Percentiles rank a stretch among this genome's conserved stretches.
phyloP scores from a whole-genome alignment of 2,329 filamentous ascomycete genomes.

The Colletotrichum siamense region DNA sequence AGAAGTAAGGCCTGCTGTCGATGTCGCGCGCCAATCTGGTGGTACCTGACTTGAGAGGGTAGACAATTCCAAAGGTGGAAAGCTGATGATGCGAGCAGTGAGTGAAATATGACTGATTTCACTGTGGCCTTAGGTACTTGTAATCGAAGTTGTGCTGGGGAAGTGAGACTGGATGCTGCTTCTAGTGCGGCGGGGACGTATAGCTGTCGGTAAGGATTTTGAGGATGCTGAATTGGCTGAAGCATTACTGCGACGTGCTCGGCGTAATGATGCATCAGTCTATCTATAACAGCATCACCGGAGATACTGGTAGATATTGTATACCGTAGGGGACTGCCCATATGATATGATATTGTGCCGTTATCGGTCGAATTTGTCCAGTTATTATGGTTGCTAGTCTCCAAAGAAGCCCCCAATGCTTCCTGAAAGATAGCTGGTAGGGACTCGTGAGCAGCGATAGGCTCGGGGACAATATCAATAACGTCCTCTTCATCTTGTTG shows the following conservation, averaged over 20 bases:
- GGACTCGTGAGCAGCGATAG: fast-evolving
- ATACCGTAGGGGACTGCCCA: not conserved
- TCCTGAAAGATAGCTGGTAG: not conserved
- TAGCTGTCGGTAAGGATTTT: not conserved
- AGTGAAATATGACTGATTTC: not conserved
- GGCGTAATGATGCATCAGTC: not conserved
- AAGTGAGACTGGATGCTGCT: not conserved
- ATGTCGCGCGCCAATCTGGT: not conserved
- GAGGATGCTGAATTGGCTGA: not conserved
- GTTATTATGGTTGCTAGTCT: not conserved
- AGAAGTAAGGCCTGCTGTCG: not conserved
- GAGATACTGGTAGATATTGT: not conserved
- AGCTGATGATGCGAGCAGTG: not conserved
- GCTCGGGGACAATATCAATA: not conserved
- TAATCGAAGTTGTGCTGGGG: not conserved
- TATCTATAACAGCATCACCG: not conserved
- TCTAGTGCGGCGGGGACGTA: not conserved
- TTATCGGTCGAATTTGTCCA: not conserved
- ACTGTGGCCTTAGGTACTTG: not conserved
- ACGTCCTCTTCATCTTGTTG: not conserved
- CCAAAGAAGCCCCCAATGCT: not conserved
- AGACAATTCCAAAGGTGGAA: not conserved
- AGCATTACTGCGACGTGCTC: not conserved
- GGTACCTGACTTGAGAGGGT: not conserved
- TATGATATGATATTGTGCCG: not conserved